phyloP scores from a whole-genome alignment of 2,329 filamentous ascomycete genomes.

The Emergomyces orientalis region DNA sequence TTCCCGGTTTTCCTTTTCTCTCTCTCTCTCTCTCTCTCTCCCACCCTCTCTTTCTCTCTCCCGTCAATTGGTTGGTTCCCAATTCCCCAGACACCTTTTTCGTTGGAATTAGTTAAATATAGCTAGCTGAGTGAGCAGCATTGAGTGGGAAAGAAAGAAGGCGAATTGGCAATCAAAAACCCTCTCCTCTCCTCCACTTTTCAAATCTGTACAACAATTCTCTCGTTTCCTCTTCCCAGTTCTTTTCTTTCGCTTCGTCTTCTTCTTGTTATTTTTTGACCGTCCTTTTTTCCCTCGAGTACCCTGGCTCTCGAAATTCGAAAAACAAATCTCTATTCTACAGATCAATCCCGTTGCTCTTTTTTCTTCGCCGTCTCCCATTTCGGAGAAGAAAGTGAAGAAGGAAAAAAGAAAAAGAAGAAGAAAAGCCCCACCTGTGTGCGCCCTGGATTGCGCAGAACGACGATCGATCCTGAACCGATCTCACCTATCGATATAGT shows the following conservation, averaged over 20 bases:
- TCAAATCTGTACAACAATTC: neutral
- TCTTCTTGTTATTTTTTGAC: neutral
- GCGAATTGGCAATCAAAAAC: neutral
- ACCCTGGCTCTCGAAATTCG: neutral
- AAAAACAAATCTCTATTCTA: neutral
- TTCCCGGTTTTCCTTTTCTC: neutral
- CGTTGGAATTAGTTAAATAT: too few relatives aligned
- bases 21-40: conserved; percentile 7
- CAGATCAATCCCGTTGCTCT: too few relatives aligned
- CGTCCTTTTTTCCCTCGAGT: too few relatives aligned
- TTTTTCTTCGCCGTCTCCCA: too few relatives aligned
- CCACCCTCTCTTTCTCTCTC: conserved; percentile 13
- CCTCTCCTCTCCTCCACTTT: neutral
- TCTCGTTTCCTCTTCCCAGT: neutral
- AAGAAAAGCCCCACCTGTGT: neutral
- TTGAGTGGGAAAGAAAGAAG: neutral
- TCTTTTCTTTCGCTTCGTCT: too few relatives aligned
- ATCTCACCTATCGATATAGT: neutral
- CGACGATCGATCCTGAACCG: neutral
- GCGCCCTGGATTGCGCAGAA: neutral
- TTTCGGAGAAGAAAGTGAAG: neutral
- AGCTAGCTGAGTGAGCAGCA: too few relatives aligned
- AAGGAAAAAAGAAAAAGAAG: neutral
- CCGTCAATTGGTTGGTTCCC: conserved; percentile 17
- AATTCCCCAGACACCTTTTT: neutral